phyloP scores from a whole-genome alignment of 352 stramenopile genomes.

The Globisporangium barbulae region DNA sequence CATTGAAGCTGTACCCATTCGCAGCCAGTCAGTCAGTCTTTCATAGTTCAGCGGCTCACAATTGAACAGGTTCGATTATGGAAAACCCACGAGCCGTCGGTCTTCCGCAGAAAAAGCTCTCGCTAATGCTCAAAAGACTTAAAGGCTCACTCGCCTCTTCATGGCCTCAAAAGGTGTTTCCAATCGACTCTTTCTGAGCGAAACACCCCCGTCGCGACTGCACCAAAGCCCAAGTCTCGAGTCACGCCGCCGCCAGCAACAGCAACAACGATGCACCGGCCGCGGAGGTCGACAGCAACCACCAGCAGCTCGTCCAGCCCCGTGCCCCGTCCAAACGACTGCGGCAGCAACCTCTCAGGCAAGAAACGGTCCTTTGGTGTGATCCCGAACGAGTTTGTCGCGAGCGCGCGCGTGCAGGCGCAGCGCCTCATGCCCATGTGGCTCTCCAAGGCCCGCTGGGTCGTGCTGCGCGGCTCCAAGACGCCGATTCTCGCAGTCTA shows the following conservation, averaged over 20 bases:
- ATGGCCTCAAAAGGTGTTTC: not conserved
- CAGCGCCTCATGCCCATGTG: slow-evolving; percentile 51
- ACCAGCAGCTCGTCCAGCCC: not conserved
- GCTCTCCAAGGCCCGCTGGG: slow-evolving; percentile 47
- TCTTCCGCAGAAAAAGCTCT: not conserved
- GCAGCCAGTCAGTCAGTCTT: not conserved
- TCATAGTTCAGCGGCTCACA: not conserved
- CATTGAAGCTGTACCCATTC: slow-evolving; percentile 4
- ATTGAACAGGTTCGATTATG: not conserved
- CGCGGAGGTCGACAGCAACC: not conserved
- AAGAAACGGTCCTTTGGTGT: slow-evolving; percentile 24
- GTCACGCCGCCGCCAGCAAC: no score
- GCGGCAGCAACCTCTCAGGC: not conserved
- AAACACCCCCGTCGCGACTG: not conserved
- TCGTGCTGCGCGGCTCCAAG: slow-evolving; percentile 64
- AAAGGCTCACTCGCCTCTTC: not conserved
- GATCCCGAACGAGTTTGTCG: slow-evolving; percentile 50
- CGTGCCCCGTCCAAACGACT: not conserved
- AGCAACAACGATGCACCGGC: not conserved
- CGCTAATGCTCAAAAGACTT: not conserved
- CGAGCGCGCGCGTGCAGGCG: slow-evolving; percentile 41
- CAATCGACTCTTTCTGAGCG: not conserved
- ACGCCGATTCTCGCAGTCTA: slow-evolving; percentile 54
- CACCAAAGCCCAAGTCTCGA: slow-evolving; percentile 3
- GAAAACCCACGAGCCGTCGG: not conserved